Base-by-base conservation (phyloP, 495 filamentous ascomycete genomes). In the Penicillium alfredii region DNA sequence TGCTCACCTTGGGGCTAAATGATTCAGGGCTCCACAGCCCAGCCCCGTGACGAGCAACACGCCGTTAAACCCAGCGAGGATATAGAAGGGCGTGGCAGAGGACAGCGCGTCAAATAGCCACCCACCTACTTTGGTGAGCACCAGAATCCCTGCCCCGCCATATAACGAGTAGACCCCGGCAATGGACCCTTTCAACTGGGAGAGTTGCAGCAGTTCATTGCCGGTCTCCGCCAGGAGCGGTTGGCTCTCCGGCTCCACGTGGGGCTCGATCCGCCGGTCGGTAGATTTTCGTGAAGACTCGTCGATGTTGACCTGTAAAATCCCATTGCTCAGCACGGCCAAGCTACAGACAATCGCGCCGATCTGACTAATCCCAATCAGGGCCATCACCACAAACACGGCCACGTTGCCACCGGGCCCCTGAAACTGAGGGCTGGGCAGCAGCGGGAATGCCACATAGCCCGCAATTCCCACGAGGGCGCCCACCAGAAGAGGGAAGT, bases 341-440 rank as follows among this genome's bases (percentile, higher is more conserved):
- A 98, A 69, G 40, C 84, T 90, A 58, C 88, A 93, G 0, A 98
- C 92, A 40, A 98, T 96, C 8, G 87, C 79, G 5, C 90, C 93
- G 38, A 98, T 97, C 60, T 98, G 93, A 44, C 81, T 87, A 33
- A 93, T 73, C 2, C 92, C 92, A 13, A 96, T 71, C 8, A 94
- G 55, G 2, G 79, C 75, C 35, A 87, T 96, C 11, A 87, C 70
- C n/a, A 84, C 26, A 50, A 94, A 88, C 2, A 90, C 78, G 8
- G 61, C 72, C 0, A 75, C 68, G 23, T 65, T 78, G 5, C 83
- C 83, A 30, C 81, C 63, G 3, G 57, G 51, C 6, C 56, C 57
- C 32, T 71, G 72, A 31, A 71, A 76, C 45, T 89, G 79, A 1
- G 89, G 88, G 47, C 76, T 88, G 5, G 64, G 53, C 3, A 94